Evolutionary conservation across 164 flowering plant species (phyloP).

Genomic region (Stephania cephalantha): DNA sequence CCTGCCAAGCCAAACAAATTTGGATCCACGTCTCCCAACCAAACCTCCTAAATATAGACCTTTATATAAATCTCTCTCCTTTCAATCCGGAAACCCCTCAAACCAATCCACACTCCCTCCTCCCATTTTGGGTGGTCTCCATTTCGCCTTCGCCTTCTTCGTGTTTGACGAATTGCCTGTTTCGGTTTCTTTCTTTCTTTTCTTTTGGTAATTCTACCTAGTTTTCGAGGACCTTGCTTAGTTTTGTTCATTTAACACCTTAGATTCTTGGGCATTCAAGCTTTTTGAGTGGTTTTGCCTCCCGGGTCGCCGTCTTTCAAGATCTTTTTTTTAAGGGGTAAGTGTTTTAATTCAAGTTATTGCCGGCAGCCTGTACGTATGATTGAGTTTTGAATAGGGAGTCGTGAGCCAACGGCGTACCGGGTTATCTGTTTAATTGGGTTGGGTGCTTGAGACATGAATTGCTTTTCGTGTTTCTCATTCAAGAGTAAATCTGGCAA

Average conservation of each 20-base stretch:
- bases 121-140: background rate
- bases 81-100: background rate
- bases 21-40: background rate
- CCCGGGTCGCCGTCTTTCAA: too few relatives aligned
- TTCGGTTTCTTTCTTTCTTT: too few relatives aligned
- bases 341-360: background rate
- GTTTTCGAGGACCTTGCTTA: too few relatives aligned
- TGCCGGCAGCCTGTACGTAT: background rate
- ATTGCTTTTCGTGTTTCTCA: conserved; percentile 60
- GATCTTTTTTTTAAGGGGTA: background rate
- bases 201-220: too few relatives aligned
- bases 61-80: background rate
- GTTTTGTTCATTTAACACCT: too few relatives aligned
- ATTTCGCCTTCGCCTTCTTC: background rate
- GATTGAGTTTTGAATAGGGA: background rate
- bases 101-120: background rate
- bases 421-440: background rate
- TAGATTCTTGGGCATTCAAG: too few relatives aligned
- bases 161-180: background rate
- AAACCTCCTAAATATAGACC: background rate
- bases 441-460: conserved; percentile 27
- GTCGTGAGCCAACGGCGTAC: background rate
- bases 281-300: too few relatives aligned
- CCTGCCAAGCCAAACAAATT: background rate
- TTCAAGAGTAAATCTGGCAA: conserved; percentile 32